phyloP scores from a whole-genome alignment of 1,284 basidiomycete genomes.

The Porodaedalea pini region DNA sequence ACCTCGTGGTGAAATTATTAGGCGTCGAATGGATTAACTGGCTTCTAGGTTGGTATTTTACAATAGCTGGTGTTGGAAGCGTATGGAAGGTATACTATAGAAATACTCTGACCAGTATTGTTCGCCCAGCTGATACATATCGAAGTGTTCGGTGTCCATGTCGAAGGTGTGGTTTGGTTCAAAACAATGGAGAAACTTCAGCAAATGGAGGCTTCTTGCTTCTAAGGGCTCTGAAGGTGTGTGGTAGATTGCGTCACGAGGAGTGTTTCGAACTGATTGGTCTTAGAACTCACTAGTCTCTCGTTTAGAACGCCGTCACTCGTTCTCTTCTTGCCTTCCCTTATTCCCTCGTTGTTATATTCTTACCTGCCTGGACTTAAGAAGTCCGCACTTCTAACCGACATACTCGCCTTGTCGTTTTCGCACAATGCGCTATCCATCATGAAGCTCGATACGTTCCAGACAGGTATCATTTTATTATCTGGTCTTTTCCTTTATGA shows the following conservation, averaged over 20 bases:
- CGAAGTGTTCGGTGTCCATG: slow-evolving; percentile 49
- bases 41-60: slow-evolving; percentile 76
- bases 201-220: slow-evolving; percentile 43
- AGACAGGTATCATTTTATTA: slow-evolving; percentile 82
- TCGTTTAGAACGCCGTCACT: slow-evolving; percentile 64
- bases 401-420: slow-evolving; percentile 83
- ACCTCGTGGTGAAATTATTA: slow-evolving; percentile 70
- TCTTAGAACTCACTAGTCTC: slow-evolving; percentile 41
- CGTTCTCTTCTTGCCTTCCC: slow-evolving; percentile 59
- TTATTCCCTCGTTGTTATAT: slow-evolving; percentile 69
- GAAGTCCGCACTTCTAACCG: slow-evolving; percentile 72
- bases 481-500: slow-evolving; percentile 85
- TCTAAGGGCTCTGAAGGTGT: slow-evolving; percentile 44
- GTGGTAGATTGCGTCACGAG: slow-evolving; percentile 20
- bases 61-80: slow-evolving; percentile 56
- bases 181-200: slow-evolving; percentile 50
- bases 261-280: neutral
- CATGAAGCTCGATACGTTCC: slow-evolving; percentile 87
- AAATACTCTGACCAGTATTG: neutral
- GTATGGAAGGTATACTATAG: slow-evolving; percentile 58
- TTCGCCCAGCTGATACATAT: slow-evolving; percentile 12
- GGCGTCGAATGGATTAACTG: slow-evolving; percentile 83
- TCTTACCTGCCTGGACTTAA: slow-evolving; percentile 45
- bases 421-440: slow-evolving; percentile 79
- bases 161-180: slow-evolving; percentile 44